Percentiles rank a stretch among this genome's conserved stretches.
Conservation (phyloP, 202 grass and related monocot species). For the Hordeum pubiflorum region DNA sequence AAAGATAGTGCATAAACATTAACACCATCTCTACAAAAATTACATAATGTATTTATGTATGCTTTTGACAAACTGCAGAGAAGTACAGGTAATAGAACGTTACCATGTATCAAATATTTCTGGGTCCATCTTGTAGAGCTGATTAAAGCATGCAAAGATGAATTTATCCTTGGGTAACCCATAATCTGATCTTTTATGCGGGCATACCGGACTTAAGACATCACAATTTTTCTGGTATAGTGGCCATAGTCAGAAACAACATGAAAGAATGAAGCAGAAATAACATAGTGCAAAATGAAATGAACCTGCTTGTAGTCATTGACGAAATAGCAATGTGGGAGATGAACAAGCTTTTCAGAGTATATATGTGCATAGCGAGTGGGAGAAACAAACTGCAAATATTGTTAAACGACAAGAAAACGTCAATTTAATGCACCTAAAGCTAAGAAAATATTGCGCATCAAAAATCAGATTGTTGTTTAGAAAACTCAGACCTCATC, state of each 20-base stretch:
- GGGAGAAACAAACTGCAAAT: conserved; percentile 61
- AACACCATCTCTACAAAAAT: background rate
- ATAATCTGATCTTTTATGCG: conserved; percentile 90
- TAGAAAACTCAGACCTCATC: conserved; percentile 37
- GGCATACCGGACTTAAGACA: conserved; percentile 51
- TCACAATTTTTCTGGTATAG: conserved; percentile 76
- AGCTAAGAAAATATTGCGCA: background rate
- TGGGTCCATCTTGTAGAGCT: conserved; percentile 99
- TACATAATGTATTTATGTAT: background rate
- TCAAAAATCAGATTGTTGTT: background rate
- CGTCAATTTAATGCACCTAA: background rate
- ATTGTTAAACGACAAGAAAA: background rate
- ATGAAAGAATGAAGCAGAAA: background rate
- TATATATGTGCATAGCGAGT: conserved; percentile 38
- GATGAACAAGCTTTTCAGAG: conserved; percentile 73
- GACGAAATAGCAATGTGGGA: conserved; percentile 78
- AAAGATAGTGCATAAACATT: background rate
- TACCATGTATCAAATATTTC: conserved; percentile 98
- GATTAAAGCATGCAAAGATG: conserved; percentile 99
- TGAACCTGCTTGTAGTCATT: conserved; percentile 73
- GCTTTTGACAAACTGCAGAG: background rate
- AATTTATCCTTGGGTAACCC: conserved; percentile 88
- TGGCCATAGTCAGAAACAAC: conserved; percentile 14
- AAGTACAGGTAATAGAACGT: conserved; percentile 6
- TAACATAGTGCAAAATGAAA: background rate